Evolutionary conservation across 2,329 filamentous ascomycete genomes (phyloP).

Genomic region (Exophiala viscosa): DNA sequence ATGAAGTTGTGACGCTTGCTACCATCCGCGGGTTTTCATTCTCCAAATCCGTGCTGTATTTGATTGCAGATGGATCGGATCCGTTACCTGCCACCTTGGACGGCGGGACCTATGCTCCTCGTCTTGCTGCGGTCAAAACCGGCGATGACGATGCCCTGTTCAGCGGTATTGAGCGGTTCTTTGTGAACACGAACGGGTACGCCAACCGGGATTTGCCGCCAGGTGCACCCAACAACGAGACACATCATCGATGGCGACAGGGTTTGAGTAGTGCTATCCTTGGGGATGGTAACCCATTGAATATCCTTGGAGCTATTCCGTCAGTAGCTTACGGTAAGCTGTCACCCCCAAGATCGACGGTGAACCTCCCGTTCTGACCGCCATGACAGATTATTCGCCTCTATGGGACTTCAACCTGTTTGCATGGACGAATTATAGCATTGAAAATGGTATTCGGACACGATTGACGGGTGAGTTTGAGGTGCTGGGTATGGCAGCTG

Average conservation of each 20-base stretch:
- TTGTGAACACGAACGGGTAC: conserved; percentile 1
- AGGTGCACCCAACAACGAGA: conserved; percentile 1
- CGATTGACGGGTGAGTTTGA: conserved; percentile 1
- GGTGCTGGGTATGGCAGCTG: background rate
- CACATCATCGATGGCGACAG: conserved; percentile 1
- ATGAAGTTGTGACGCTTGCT: background rate
- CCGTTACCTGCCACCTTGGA: background rate
- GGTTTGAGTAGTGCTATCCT: conserved; percentile 1
- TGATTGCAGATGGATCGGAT: conserved; percentile 1
- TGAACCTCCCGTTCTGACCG: background rate
- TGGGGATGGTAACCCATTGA: background rate
- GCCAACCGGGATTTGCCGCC: background rate
- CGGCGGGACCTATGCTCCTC: background rate
- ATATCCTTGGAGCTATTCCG: background rate
- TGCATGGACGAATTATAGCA: conserved; percentile 1
- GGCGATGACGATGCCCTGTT: background rate
- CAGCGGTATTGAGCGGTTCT: conserved; percentile 1
- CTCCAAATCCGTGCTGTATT: conserved; percentile 1
- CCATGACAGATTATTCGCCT: background rate
- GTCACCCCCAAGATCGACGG: background rate
- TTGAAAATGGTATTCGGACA: background rate
- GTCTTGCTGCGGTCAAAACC: background rate
- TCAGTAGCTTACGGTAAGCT: background rate
- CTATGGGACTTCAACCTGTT: background rate
- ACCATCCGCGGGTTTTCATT: background rate